These are phyloP conservation scores for Arthromyces matolae DNA, from an alignment of 768 basidiomycete genomes.

Conservation along the genomic window DNA sequence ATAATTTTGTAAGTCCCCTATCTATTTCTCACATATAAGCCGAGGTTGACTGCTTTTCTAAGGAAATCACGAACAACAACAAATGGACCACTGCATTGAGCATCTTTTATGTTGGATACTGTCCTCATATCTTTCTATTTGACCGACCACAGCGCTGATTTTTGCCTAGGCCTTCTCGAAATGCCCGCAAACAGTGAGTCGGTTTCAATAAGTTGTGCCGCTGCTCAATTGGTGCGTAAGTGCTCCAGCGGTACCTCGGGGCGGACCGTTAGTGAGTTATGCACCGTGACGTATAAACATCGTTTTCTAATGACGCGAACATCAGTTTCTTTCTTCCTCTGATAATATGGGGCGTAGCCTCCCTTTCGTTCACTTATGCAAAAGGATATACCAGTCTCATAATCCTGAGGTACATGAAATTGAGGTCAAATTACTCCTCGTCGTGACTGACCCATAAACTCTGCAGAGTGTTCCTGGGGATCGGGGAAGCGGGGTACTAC, in stretches of 20 bases:
- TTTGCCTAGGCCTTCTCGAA: slow-evolving; percentile 48
- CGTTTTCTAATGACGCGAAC: background rate
- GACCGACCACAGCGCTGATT: too few species aligned
- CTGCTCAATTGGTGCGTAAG: too few species aligned
- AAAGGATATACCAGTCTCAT: slow-evolving; percentile 50
- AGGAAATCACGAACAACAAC: slow-evolving; percentile 50
- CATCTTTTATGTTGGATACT: slow-evolving; percentile 61
- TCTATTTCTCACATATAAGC: too few species aligned
- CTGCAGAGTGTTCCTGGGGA: slow-evolving; percentile 51
- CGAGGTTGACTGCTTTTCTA: too few species aligned
- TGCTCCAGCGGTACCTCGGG: slow-evolving; percentile 53
- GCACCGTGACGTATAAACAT: too few species aligned
- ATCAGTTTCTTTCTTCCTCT: slow-evolving; percentile 53
- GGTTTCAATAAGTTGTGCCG: too few species aligned
- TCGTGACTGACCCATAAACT: too few species aligned
- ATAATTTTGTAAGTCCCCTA: slow-evolving; percentile 52
- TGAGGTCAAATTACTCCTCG: too few species aligned
- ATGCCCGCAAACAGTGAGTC: slow-evolving; percentile 54
- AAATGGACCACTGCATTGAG: slow-evolving; percentile 56
- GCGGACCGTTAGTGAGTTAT: slow-evolving; percentile 49
- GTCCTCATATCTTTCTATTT: too few species aligned
- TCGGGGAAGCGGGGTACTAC: slow-evolving; percentile 60
- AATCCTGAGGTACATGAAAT: slow-evolving; percentile 44
- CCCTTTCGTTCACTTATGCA: slow-evolving; percentile 50
- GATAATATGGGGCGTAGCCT: slow-evolving; percentile 51